phyloP scores from a whole-genome alignment of 495 filamentous ascomycete species.

The Aspergillus carlsbadensis region DNA sequence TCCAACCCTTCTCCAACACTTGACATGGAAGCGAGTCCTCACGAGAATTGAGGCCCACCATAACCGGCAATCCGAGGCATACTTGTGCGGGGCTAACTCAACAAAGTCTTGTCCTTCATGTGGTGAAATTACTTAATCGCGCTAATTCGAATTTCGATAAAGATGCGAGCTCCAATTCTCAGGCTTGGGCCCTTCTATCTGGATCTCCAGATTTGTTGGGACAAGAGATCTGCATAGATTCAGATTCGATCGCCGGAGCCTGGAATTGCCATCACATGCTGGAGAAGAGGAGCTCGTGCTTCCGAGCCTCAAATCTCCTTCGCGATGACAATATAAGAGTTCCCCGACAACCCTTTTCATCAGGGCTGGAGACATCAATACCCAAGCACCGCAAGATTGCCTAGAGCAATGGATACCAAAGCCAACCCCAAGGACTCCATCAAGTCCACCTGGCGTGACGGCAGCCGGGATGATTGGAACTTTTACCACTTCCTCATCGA shows the following conservation, averaged over 20 bases:
- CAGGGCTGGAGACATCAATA: not conserved
- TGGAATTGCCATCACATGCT: constrained; percentile 11
- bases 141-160: not conserved
- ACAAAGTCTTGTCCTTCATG: constrained; percentile 8
- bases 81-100: constrained; percentile 10
- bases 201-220: constrained; percentile 8
- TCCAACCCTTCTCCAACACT: too few species aligned
- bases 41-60: not conserved
- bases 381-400: not conserved
- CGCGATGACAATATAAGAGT: constrained; percentile 9
- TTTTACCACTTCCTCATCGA: constrained; percentile 36
- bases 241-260: constrained; percentile 1
- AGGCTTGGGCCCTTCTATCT: not conserved
- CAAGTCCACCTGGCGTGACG: constrained; percentile 42
- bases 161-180: not conserved
- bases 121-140: constrained; percentile 3
- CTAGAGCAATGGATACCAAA: constrained; percentile 25
- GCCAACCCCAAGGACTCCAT: constrained; percentile 41
- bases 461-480: constrained; percentile 34
- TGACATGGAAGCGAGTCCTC: not conserved
- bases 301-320: constrained; percentile 10
- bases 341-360: not conserved
- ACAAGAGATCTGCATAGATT: constrained; percentile 11
- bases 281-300: not conserved
- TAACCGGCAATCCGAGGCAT: constrained; percentile 10